Percentiles rank a stretch among this genome's conserved stretches.
Evolutionary conservation across 139 green algal species (phyloP).

Genomic region (Raphidocelis subcapitata): DNA sequence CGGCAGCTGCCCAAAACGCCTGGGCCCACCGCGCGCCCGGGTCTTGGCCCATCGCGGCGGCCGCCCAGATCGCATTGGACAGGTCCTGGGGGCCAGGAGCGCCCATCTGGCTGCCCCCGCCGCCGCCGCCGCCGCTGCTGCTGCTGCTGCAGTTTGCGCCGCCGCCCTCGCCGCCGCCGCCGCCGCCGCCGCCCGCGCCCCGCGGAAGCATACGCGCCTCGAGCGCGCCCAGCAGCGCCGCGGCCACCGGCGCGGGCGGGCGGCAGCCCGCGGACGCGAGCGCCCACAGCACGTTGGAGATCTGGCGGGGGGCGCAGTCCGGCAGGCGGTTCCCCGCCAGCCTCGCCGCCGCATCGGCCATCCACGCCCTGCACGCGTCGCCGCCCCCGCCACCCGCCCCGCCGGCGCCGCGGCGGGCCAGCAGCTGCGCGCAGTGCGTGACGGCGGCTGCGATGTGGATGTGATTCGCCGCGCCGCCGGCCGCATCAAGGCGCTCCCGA

Average conservation of each 20-base stretch:
- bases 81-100: slow-evolving; percentile 25
- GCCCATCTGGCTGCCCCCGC: slow-evolving; percentile 7
- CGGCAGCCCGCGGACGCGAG: background rate
- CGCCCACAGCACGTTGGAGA: slow-evolving; percentile 21
- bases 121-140: too few relatives aligned
- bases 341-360: background rate
- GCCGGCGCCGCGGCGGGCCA: background rate
- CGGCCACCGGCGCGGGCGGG: background rate
- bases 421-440: slow-evolving; percentile 6
- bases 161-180: slow-evolving; percentile 1
- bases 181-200: too few relatives aligned
- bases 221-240: background rate
- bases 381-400: background rate
- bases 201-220: too few relatives aligned
- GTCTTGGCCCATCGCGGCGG: slow-evolving; percentile 12
- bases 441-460: slow-evolving; percentile 25
- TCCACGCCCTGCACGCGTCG: background rate
- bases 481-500: slow-evolving; percentile 2
- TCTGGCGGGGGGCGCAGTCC: background rate
- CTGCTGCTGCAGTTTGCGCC: background rate
- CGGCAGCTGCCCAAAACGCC: slow-evolving; percentile 11
- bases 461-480: slow-evolving; percentile 1
- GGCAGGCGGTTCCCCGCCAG: slow-evolving; percentile 1
- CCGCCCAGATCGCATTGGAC: slow-evolving; percentile 42
- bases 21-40: slow-evolving; percentile 7